Evolutionary conservation across 1,139 yeast species (phyloP), one percentile per base, ranked within the genome.

Genomic region (Wickerhamomyces sp.): DNA sequence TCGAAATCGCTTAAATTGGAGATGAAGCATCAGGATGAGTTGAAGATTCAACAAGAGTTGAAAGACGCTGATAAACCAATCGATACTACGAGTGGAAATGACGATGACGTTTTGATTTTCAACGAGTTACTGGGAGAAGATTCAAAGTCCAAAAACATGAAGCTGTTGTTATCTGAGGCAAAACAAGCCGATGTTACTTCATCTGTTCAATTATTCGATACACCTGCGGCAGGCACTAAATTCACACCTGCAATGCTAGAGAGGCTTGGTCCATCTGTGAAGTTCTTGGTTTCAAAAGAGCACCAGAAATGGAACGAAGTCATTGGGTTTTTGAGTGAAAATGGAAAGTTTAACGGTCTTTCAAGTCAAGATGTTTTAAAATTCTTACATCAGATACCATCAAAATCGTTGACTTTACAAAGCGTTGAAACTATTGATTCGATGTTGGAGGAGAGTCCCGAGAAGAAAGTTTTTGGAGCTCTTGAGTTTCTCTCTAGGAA

Each of bases 281-380:
- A 66, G 18, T 64, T 61, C 42, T 61, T 78, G 29, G 65, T 73
- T 3, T 46, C 56, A 2, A 62, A 70, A 26, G 64, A 65, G 28
- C 55, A 62, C 29, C 75, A 71, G 39, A 65, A 78, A 48, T 82
- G 89, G 88, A 58, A 61, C 14, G 57, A 70, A 23, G 70, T 80
- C 4, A 52, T 82, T 5, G 54, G 62, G 4, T 72, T 68, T 31
- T 52, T 82, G 16, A 47, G 52, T n/a, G 43, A 47, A 7, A 66
- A 66, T 2, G 75, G 78, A 0, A n/a, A n/a, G n/a, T 61, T 80
- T 12, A 37, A 42, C 10, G 70, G 55, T 3, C 39, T 78, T 5
- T 36, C 61, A 0, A 42, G 55, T 2, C 37, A 44, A 5, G 77
- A 69, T n/a, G 59, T 75, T 0, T 54, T 64, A 16, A 44, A 47